Percentiles rank a stretch among this genome's conserved stretches.
phyloP scores from a whole-genome alignment of 2,329 filamentous ascomycete genomes.

The Fusarium sp. region DNA sequence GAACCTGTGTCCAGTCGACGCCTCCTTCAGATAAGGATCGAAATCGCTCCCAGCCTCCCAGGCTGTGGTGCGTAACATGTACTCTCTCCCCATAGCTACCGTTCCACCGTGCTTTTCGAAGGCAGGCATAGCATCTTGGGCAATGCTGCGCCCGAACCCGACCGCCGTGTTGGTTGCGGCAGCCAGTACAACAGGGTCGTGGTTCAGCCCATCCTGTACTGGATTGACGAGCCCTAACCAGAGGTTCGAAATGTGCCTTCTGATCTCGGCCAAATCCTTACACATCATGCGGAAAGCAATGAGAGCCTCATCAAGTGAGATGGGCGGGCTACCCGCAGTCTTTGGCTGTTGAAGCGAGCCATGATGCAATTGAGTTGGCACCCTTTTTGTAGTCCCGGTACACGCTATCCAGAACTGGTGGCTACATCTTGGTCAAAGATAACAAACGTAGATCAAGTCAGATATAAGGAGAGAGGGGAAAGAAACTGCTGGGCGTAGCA shows the following conservation, averaged over 20 bases:
- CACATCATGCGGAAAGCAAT: constrained; percentile 46
- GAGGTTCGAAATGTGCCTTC: background rate
- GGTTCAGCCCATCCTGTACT: rapidly evolving
- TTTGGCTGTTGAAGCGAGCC: background rate
- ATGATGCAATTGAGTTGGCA: background rate
- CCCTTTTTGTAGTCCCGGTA: background rate
- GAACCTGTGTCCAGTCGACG: background rate
- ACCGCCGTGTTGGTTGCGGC: constrained; percentile 53
- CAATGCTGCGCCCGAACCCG: constrained; percentile 49
- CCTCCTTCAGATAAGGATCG: background rate
- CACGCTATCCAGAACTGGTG: background rate
- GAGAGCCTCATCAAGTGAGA: constrained; percentile 41
- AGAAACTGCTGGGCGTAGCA: no score
- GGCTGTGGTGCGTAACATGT: background rate
- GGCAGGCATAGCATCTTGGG: constrained; percentile 45
- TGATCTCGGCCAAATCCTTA: constrained; percentile 46
- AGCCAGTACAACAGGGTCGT: constrained; percentile 45
- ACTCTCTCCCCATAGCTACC: background rate
- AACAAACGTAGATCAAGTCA: no score
- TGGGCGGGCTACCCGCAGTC: background rate
- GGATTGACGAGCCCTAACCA: background rate
- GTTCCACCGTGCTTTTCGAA: background rate
- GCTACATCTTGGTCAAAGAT: background rate
- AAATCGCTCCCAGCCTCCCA: background rate
- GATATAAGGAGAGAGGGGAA: no score